Evolutionary conservation across 768 basidiomycete species (phyloP), one percentile per base, ranked within the genome.

Genomic region (Macrocybe gigantea): DNA sequence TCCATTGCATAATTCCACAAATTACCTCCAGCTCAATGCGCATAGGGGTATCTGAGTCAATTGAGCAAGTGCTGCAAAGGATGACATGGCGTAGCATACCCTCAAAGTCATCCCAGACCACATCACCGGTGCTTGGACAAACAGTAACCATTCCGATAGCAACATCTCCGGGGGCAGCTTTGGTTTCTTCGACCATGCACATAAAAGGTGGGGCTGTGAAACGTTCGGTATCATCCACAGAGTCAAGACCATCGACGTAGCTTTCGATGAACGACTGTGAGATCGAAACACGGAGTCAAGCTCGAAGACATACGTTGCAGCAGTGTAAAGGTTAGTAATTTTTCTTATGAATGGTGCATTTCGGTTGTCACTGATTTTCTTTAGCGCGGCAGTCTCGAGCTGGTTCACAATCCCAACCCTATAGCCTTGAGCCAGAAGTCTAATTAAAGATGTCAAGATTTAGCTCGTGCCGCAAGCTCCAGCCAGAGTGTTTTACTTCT

Each of bases 41-140:
- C 82, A 96, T 89, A 32, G 80, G 65, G 2, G 79, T 80, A 62
- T 96, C 93, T 87, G 57, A 54, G 38, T 38, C 47, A 5, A 40
- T 41, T 49, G 14, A 34, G 30, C 13, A 46, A 15, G 29, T 38
- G 30, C 34, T 15, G 8, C 5, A 8, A 6, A 33, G 37, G 34
- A 49, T 35, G 45, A 40, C 51, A 33, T 36, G 15, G n/a, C 30
- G 48, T 33, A 12, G 44, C 58, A 45, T 57, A 85, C 89, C 93
- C 45, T 87, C 75, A 58, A 94, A 95, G 47, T 89, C 81, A 58
- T 99, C 95, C 82, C 91, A 98, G 2, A 92, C 69, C 2, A 99
- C 86, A 54, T 96, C 94, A 1, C 95, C 95, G 0, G 93, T 96
- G 41, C 83, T 83, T 1, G 93, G 90, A 48, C 82, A 81, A 11